These are phyloP conservation scores for Macadamia tetraphylla DNA, from an alignment of 164 flowering plant genomes.

Conservation along the genomic window DNA sequence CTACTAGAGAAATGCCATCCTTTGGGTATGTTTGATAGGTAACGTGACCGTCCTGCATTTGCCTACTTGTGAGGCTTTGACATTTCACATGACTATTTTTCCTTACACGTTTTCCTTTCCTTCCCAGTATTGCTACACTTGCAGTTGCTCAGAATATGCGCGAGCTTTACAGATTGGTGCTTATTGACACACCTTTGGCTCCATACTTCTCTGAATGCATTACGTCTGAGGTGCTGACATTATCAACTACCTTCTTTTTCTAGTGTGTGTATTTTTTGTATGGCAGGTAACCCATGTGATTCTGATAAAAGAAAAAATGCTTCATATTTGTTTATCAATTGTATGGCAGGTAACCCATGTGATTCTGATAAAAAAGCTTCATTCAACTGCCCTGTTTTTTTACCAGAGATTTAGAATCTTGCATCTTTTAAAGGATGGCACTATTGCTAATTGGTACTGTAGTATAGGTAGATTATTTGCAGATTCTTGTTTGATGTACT, in stretches of 20 bases:
- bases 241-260: background rate
- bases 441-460: too few relatives aligned
- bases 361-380: background rate
- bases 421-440: too few relatives aligned
- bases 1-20: conserved; percentile 97
- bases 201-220: conserved; percentile 98
- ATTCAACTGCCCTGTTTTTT: too few relatives aligned
- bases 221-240: conserved; percentile 79
- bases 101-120: background rate
- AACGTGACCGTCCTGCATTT: background rate
- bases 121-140: conserved; percentile 85
- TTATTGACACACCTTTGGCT: conserved; percentile 98
- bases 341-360: background rate
- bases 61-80: conserved; percentile 1
- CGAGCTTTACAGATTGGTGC: conserved; percentile 92
- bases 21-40: conserved; percentile 99
- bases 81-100: background rate
- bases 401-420: too few relatives aligned
- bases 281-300: background rate
- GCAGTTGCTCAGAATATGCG: conserved; percentile 99
- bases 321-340: background rate
- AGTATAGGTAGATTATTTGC: too few relatives aligned
- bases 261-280: background rate
- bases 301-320: too few relatives aligned
- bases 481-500: too few relatives aligned